These are phyloP conservation scores for Populus deltoides DNA, from an alignment of 345 rosid species.

Conservation along the genomic window DNA sequence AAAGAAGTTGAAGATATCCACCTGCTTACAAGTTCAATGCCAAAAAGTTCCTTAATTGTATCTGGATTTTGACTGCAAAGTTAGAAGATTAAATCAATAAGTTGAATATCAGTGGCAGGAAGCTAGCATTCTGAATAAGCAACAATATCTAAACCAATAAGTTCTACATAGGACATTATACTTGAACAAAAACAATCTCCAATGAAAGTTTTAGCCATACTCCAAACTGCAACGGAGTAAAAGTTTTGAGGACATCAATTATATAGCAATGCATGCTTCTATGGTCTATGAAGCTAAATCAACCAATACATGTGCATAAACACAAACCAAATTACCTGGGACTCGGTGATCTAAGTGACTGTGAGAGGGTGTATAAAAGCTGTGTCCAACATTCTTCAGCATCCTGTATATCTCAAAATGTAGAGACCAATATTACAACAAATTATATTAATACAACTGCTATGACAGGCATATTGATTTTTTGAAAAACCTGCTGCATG, in stretches of 20 bases:
- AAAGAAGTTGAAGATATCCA: constrained; percentile 19
- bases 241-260: background rate
- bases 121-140: background rate
- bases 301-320: background rate
- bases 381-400: constrained; percentile 99
- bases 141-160: background rate
- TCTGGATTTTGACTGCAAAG: constrained; percentile 62
- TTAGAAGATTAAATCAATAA: background rate
- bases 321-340: constrained; percentile 39
- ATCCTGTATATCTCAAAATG: constrained; percentile 51
- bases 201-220: background rate
- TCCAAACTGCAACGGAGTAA: background rate
- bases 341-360: constrained; percentile 63
- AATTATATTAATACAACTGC: background rate
- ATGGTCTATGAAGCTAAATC: background rate
- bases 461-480: background rate
- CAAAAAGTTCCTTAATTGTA: constrained; percentile 74
- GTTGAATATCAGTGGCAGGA: background rate
- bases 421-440: constrained; percentile 11
- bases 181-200: background rate
- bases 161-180: background rate
- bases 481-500: constrained; percentile 83
- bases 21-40: constrained; percentile 88
- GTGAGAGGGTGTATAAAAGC: constrained; percentile 86
- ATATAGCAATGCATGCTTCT: background rate